Percentiles rank a stretch among this genome's conserved stretches.
These are phyloP conservation scores for Cyclaneusma minus DNA, from an alignment of 2,329 filamentous ascomycete genomes.

Conservation along the genomic window DNA sequence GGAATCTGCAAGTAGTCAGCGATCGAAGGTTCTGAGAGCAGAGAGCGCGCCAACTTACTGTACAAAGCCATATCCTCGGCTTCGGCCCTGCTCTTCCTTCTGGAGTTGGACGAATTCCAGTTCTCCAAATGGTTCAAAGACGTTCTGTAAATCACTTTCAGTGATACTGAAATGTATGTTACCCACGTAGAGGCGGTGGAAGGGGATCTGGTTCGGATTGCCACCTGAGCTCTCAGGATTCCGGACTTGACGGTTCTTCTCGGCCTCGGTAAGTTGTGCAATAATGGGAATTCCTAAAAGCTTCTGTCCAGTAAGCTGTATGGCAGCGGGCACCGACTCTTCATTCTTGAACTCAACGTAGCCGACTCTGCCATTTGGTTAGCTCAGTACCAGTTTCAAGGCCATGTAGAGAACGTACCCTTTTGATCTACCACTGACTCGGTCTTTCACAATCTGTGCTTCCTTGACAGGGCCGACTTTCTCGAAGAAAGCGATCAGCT, in stretches of 20 bases:
- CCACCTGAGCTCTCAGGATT: conserved; percentile 54
- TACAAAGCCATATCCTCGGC: conserved; percentile 94
- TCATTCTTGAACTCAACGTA: conserved; percentile 98
- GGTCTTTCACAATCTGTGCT: conserved; percentile 96
- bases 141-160: conserved; percentile 85
- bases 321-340: conserved; percentile 81
- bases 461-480: conserved; percentile 90
- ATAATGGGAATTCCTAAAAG: conserved; percentile 98
- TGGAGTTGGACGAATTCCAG: conserved; percentile 96
- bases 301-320: conserved; percentile 97
- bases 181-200: conserved; percentile 95
- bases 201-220: conserved; percentile 73
- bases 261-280: conserved; percentile 93
- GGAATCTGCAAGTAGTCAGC: conserved; percentile 50
- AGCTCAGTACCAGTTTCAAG: conserved; percentile 21
- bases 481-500: conserved; percentile 90
- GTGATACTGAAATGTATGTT: conserved; percentile 99
- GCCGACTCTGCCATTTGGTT: conserved; percentile 69
- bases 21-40: background rate
- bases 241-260: conserved; percentile 95
- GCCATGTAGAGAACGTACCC: conserved; percentile 44
- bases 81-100: conserved; percentile 82
- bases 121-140: conserved; percentile 95
- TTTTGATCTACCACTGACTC: conserved; percentile 92
- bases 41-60: conserved; percentile 52